Percentiles rank a stretch among this genome's conserved stretches.
phyloP scores from a whole-genome alignment of 345 rosid genomes.

The Pugionium cornutum region DNA sequence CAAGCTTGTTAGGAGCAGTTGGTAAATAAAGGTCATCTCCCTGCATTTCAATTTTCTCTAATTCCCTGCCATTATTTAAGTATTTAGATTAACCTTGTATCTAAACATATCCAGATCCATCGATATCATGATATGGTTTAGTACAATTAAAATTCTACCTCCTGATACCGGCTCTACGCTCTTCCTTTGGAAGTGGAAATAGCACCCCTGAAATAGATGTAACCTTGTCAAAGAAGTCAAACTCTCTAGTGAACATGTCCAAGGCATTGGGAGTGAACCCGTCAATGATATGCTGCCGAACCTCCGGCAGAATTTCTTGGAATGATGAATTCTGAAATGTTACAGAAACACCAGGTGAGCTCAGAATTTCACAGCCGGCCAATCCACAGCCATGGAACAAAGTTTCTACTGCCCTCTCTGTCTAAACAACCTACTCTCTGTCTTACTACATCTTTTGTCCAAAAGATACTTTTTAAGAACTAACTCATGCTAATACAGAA shows the following conservation, averaged over 20 bases:
- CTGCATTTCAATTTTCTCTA: constrained; percentile 85
- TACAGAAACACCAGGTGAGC: constrained; percentile 13
- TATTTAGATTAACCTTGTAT: constrained; percentile 28
- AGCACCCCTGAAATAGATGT: constrained; percentile 90
- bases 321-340: constrained; percentile 72
- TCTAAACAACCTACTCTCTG: constrained; percentile 17
- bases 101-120: constrained; percentile 12
- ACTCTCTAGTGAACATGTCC: constrained; percentile 81
- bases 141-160: constrained; percentile 48
- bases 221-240: constrained; percentile 90
- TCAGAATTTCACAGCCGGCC: constrained; percentile 8
- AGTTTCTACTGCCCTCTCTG: constrained; percentile 15
- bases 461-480: constrained; percentile 15
- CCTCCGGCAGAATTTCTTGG: constrained; percentile 74
- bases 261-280: constrained; percentile 79
- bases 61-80: constrained; percentile 56
- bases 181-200: constrained; percentile 83
- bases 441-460: constrained; percentile 16
- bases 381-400: constrained; percentile 2
- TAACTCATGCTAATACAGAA: constrained; percentile 18
- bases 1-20: constrained; percentile 90
- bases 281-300: constrained; percentile 81
- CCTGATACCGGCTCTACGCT: constrained; percentile 94
- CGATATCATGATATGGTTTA: constrained; percentile 5
- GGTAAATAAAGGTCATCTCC: constrained; percentile 95